Evolutionary conservation across 2,329 filamentous ascomycete species (phyloP), one percentile per base, ranked within the genome.

Genomic region (Fusarium camptoceras): DNA sequence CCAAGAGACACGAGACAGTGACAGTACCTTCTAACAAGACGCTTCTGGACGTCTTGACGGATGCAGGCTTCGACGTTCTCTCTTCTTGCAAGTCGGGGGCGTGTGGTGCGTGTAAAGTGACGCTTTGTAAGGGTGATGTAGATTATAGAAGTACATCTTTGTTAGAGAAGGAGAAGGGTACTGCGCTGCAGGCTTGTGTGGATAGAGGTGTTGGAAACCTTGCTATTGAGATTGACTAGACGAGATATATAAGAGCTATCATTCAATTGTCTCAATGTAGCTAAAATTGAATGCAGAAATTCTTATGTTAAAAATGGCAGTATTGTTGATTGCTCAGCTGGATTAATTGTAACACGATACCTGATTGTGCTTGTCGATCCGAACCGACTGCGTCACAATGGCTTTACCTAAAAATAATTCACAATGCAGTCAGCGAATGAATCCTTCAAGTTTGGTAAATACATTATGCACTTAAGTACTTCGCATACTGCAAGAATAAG

Each of bases 241-340:
- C 5, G 3, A 11, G 18, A 37, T n/a, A 7, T 12, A 12, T n/a
- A 4, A 4, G 34, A n/a, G 34, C 5, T 7, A 37, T n/a, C 9
- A 18, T 37, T 18, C 1, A 11, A n/a, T 37, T 37, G 9, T 3
- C 14, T 34, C 2, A 34, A 5, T 3, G 8, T 18, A 1, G 5
- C 5, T 34, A 9, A 11, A 18, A 0, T 10, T 4, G 0, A 18
- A 34, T 18, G 0, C 1, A 31, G 15, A 9, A 0, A 31, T 16
- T 16, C 4, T 5, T 9, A 16, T 31, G 30, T 31, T 18, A 5
- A 31, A 16, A 34, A 34, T 34, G 8, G 7, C 15, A 16, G 15
- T 30, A 30, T 15, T 30, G 12, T 34, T 18, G 31, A 34, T 9
- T 18, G 12, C 28, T 30, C 14, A 16, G 14, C 7, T 31, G 30